These are phyloP conservation scores for Apiospora rasikravindrae DNA, from an alignment of 2,329 filamentous ascomycete genomes.

Conservation along the genomic window DNA sequence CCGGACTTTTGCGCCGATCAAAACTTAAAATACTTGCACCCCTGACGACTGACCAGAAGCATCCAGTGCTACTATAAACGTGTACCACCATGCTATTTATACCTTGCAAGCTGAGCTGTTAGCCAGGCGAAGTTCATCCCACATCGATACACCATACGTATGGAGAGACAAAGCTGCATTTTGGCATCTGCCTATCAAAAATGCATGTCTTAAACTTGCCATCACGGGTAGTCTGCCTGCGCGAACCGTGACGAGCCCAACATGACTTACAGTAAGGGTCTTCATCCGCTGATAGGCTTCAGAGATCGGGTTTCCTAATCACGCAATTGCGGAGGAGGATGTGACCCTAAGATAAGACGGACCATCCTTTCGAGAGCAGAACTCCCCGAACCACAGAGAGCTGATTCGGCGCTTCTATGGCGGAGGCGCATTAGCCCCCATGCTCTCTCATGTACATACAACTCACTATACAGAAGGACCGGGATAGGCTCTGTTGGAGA, in stretches of 20 bases:
- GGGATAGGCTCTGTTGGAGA: neutral
- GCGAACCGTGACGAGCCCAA: constrained; percentile 2
- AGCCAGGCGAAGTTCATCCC: neutral
- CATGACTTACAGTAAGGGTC: neutral
- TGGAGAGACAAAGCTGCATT: neutral
- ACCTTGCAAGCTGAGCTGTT: neutral
- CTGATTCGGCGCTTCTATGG: neutral
- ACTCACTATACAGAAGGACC: neutral
- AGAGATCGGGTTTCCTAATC: constrained; percentile 1
- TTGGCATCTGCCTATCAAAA: neutral
- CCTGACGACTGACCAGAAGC: neutral
- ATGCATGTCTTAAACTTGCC: constrained; percentile 6
- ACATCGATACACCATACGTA: neutral
- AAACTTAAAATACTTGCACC: neutral
- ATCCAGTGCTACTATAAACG: neutral
- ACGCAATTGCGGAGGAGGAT: neutral
- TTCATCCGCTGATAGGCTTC: neutral
- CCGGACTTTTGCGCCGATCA: neutral
- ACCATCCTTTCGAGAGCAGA: neutral
- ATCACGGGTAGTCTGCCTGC: neutral
- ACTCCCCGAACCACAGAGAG: neutral
- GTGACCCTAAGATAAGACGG: constrained; percentile 11
- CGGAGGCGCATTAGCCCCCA: neutral
- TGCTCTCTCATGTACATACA: neutral
- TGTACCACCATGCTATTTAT: neutral